Evolutionary conservation across 257 asterid genomes (phyloP).

Genomic region (Penstemon eatonii): DNA sequence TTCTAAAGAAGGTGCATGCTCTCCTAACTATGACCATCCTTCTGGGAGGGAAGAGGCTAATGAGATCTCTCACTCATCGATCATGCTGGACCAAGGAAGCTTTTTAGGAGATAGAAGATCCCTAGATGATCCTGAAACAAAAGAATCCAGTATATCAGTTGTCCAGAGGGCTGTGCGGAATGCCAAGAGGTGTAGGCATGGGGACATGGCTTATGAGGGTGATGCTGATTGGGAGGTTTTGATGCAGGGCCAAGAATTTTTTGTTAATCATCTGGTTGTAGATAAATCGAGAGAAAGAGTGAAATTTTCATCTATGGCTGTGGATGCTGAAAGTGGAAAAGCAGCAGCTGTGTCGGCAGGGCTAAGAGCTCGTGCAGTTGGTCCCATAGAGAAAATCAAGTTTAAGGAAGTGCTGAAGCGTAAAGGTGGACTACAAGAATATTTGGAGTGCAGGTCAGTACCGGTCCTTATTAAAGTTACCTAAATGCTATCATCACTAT

Average conservation of each 20-base stretch:
- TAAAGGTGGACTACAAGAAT: conserved; percentile 95
- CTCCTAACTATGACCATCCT: conserved; percentile 37
- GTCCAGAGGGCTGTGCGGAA: conserved; percentile 73
- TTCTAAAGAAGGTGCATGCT: conserved; percentile 41
- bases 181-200: conserved; percentile 73
- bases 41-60: conserved; percentile 57
- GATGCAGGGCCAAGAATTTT: conserved; percentile 72
- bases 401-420: conserved; percentile 89
- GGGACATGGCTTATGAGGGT: conserved; percentile 98
- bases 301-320: conserved; percentile 34
- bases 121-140: conserved; percentile 47
- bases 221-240: conserved; percentile 92
- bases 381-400: conserved; percentile 85
- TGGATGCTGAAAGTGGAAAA: conserved; percentile 68
- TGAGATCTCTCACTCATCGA: conserved; percentile 49
- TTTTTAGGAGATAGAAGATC: conserved; percentile 47
- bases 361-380: conserved; percentile 78
- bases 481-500: conserved; percentile 23
- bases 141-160: conserved; percentile 43
- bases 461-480: conserved; percentile 19
- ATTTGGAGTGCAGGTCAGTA: conserved; percentile 89
- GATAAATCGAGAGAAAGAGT: conserved; percentile 60
- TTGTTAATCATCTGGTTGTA: conserved; percentile 46
- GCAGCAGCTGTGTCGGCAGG: conserved; percentile 89
- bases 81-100: conserved; percentile 47